phyloP scores from a whole-genome alignment of 768 basidiomycete species.

The Ramaria rubella region DNA sequence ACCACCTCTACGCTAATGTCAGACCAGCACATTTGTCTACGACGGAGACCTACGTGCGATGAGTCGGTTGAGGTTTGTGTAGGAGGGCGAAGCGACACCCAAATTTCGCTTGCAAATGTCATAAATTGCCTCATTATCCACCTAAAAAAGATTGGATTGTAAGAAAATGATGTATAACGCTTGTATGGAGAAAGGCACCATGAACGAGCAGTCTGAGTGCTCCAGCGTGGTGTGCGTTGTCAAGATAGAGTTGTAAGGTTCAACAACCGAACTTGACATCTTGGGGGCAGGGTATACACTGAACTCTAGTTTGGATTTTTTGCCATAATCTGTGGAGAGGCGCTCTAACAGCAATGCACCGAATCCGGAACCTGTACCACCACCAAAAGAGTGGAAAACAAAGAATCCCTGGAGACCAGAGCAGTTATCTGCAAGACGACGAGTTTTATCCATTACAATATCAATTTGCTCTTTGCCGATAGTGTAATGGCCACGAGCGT shows the following conservation, averaged over 20 bases:
- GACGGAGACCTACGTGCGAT: constrained; percentile 38
- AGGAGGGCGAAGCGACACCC: constrained; percentile 48
- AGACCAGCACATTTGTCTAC: constrained; percentile 21
- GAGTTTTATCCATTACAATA: constrained; percentile 90
- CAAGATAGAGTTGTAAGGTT: constrained; percentile 95
- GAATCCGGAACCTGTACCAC: constrained; percentile 97
- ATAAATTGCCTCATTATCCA: constrained; percentile 80
- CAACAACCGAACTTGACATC: constrained; percentile 90
- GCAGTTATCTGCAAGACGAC: constrained; percentile 94
- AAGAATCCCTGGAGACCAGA: constrained; percentile 97
- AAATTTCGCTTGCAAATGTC: constrained; percentile 57
- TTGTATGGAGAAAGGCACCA: constrained; percentile 44
- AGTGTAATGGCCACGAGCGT: constrained; percentile 97
- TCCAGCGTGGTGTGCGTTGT: constrained; percentile 98
- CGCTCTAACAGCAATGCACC: constrained; percentile 94
- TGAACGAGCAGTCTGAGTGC: constrained; percentile 99
- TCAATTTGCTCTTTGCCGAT: constrained; percentile 98
- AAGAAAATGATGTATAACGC: neutral
- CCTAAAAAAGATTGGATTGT: constrained; percentile 28
- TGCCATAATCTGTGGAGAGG: constrained; percentile 95
- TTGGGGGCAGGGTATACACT: constrained; percentile 93
- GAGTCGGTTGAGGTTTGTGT: constrained; percentile 60
- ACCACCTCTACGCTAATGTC: constrained; percentile 51
- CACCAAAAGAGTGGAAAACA: constrained; percentile 99
- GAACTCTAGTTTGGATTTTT: constrained; percentile 98